Conservation (phyloP, 2,329 filamentous ascomycete genomes). For the Cercospora sp. region DNA sequence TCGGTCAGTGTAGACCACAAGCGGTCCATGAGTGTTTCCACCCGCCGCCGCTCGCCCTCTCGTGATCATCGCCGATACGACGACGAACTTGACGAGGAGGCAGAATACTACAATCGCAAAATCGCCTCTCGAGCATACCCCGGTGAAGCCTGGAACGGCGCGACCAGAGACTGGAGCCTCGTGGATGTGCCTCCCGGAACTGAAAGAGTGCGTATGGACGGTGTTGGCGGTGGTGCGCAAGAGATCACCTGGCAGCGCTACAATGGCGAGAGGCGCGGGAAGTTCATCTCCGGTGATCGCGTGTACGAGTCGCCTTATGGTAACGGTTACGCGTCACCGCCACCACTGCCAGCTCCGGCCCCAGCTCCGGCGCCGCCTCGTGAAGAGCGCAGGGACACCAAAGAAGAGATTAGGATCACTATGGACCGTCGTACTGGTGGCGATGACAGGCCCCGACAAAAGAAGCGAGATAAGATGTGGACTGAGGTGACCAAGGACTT, state of each 20-base stretch:
- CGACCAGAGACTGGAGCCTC: slow-evolving; percentile 75
- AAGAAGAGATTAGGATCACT: slow-evolving; percentile 49
- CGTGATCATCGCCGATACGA: slow-evolving; percentile 53
- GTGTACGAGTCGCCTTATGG: slow-evolving; percentile 50
- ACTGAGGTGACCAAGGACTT: slow-evolving; percentile 96
- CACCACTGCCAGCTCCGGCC: slow-evolving; percentile 25
- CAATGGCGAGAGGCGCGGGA: slow-evolving; percentile 72
- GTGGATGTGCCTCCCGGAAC: slow-evolving; percentile 84
- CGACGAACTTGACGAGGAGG: slow-evolving; percentile 55
- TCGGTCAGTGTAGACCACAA: slow-evolving; percentile 27
- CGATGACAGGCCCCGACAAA: slow-evolving; percentile 26
- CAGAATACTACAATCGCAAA: slow-evolving; percentile 66
- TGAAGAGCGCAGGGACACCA: slow-evolving; percentile 45
- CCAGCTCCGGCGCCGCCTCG: slow-evolving; percentile 26
- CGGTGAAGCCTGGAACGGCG: slow-evolving; percentile 73
- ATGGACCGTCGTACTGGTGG: slow-evolving; percentile 22
- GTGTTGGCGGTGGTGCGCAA: slow-evolving; percentile 70
- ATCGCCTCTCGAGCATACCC: slow-evolving; percentile 67
- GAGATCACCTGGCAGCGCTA: slow-evolving; percentile 79
- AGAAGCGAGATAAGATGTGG: slow-evolving; percentile 65
- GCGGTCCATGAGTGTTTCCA: slow-evolving; percentile 31
- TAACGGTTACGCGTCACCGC: slow-evolving; percentile 30
- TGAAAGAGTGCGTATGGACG: slow-evolving; percentile 79
- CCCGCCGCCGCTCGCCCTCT: slow-evolving; percentile 43
- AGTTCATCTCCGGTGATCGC: slow-evolving; percentile 70